These are phyloP conservation scores for Hyaloperonospora brassicae DNA, from an alignment of 352 stramenopile genomes.

Conservation along the genomic window DNA sequence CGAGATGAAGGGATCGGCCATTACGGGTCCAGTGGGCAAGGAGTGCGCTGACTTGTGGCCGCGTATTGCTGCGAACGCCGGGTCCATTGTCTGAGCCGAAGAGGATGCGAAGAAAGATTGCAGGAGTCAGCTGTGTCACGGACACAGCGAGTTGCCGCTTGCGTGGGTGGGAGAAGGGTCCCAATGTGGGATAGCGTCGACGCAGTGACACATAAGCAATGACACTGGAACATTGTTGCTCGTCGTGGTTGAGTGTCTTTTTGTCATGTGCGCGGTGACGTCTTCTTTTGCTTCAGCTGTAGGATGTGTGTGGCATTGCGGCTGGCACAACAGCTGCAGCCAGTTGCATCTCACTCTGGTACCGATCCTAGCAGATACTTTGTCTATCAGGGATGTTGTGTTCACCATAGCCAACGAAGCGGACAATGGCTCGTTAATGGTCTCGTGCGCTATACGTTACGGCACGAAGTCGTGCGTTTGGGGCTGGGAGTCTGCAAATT, in stretches of 20 bases:
- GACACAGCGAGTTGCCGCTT: neutral
- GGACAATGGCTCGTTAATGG: too few species aligned
- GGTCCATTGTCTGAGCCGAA: constrained; percentile 96
- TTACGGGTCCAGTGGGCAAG: constrained; percentile 99
- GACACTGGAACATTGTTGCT: constrained; percentile 28
- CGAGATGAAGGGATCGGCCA: constrained; percentile 99
- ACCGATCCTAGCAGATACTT: too few species aligned
- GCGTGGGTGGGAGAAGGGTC: neutral
- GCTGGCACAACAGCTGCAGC: too few species aligned
- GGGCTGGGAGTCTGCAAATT: too few species aligned
- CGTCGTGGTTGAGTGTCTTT: constrained; percentile 5
- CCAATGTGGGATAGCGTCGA: constrained; percentile 3
- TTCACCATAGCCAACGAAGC: too few species aligned
- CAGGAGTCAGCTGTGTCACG: neutral
- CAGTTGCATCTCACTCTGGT: too few species aligned
- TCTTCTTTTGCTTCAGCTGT: too few species aligned
- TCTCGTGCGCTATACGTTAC: too few species aligned
- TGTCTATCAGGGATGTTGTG: too few species aligned
- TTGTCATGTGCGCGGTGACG: too few species aligned
- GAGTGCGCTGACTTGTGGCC: constrained; percentile 99
- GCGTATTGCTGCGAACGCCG: constrained; percentile 98
- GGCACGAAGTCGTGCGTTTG: too few species aligned
- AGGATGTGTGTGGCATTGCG: too few species aligned
- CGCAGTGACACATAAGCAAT: constrained; percentile 30
- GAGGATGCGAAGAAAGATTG: neutral